These are phyloP conservation scores for Ambrosia hybrid DNA, from an alignment of 140 eudicot species.

Conservation along the genomic window DNA sequence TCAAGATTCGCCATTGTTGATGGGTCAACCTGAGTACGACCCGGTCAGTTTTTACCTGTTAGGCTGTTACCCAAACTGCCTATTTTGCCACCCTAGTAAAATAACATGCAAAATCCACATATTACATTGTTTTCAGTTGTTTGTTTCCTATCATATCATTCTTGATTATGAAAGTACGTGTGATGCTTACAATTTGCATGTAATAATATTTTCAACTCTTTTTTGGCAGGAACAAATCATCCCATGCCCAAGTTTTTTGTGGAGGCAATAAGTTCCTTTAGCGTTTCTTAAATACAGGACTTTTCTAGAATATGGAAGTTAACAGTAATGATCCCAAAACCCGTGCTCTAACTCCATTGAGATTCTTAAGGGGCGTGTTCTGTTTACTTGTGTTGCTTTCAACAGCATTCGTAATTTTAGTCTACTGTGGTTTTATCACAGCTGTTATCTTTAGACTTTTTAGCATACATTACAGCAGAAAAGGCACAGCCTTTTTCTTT, in stretches of 20 bases:
- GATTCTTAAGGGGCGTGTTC: slow-evolving; percentile 56
- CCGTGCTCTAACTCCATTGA: slow-evolving; percentile 54
- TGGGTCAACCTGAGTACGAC: background rate
- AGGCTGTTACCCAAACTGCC: background rate
- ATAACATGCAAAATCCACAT: background rate
- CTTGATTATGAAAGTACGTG: slow-evolving; percentile 1
- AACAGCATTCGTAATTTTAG: slow-evolving; percentile 76
- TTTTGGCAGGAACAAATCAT: slow-evolving; percentile 29
- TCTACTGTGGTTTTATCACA: slow-evolving; percentile 56
- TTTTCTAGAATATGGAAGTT: slow-evolving; percentile 45
- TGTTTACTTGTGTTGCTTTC: slow-evolving; percentile 63
- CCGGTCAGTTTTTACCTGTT: background rate
- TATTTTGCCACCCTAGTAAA: background rate
- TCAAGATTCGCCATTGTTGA: no score
- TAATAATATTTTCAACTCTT: slow-evolving; percentile 22
- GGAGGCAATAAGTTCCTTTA: slow-evolving; percentile 17
- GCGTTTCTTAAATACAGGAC: background rate
- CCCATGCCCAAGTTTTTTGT: slow-evolving; percentile 18
- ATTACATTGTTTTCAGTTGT: slow-evolving; percentile 1
- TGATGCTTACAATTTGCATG: slow-evolving; percentile 12
- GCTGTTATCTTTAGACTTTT: slow-evolving; percentile 63
- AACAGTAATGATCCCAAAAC: slow-evolving; percentile 33
- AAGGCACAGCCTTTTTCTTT: slow-evolving; percentile 61
- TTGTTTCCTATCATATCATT: background rate
- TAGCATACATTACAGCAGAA: slow-evolving; percentile 80